Evolutionary conservation across 2,329 filamentous ascomycete genomes (phyloP), one percentile per base, ranked within the genome.

Genomic region (Pestalotiopsis fici): DNA sequence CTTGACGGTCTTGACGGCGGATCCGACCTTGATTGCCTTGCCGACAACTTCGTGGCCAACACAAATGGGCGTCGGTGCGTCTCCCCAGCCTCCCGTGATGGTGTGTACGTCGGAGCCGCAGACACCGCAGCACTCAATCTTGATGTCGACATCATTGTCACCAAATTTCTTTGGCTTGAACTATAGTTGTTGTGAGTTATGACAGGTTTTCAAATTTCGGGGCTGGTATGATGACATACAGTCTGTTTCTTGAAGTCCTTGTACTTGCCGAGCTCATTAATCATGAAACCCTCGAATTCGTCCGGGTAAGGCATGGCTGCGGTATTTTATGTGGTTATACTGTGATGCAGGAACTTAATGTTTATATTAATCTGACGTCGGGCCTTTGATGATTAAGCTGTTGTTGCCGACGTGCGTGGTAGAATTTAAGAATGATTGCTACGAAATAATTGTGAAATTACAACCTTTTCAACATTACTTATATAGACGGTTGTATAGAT

Each of bases 141-240:
- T 88, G 76, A 92, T 86, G 71, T 92, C 90, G 71, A 92, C 84
- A 74, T 92, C 90, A 76, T 90, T 82, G 71, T 90, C 72, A 21
- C 72, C 73, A 37, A 78, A 78, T 21, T 66, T 67, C 66, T 77
- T 76, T 27, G 74, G 73, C 66, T 76, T 78, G 64, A 77, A 76
- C 75, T 76, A 43, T 37, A 12, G 18, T 13, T 3, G 15, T 23
- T 31, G 15, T 15, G 27, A 28, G 31, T 50, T 28, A 56, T 27
- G 56, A 13, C 54, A 35, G 25, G n/a, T n/a, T 7, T 54, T 5
- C 6, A 3, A 15, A 18, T 39, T 12, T 28, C 3, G 13, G 23
- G 13, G 12, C 11, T 15, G 9, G 13, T 23, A 13, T 5, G 15
- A n/a, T 25, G n/a, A 15, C 72, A 2, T 70, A 75, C 75, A n/a